Base-by-base conservation (phyloP, 2,329 filamentous ascomycete species). In the Cladosporium sp. region DNA sequence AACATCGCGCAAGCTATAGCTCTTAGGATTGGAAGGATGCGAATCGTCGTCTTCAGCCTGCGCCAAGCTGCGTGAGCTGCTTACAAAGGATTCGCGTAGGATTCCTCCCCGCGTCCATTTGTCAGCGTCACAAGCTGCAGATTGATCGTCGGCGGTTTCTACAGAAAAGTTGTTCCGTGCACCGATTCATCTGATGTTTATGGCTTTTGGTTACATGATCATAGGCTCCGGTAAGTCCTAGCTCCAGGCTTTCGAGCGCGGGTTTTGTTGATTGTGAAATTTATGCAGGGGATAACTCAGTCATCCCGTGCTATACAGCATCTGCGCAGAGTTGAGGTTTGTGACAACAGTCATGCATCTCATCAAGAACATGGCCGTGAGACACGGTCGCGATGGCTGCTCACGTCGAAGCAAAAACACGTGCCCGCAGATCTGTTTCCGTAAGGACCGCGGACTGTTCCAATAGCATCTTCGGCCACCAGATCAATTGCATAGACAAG, bases 391-490 rank as follows among this genome's bases (percentile, higher is more conserved):
- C 5, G 8, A 31, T 5, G 23, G 16, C 5, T 21, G 10, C 55
- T 57, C 55, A 57, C 8, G 33, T 2, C 5, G 18, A 26, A 14
- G 56, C 56, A 12, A 59, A 59, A 8, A 59, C 31, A 5, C 56
- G 33, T 1, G 35, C 35, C 40, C 56, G 35, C 35, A 59, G 18
- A 29, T 59, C 56, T 40, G 56, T 26, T 35, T 59, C 56, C 5
- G 23, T 46, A 26, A 59, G 35, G 6, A 8, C 10, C 8, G 56
- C 33, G 14, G 56, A 26, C 7, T 59, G 37, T 31, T 59, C 56
- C 35, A 59, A 29, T 6, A 59, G 37, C 56, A 59, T 46, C 56
- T 28, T 46, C 33, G 56, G 56, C 56, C 56, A 59, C 23, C 35
- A 29, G 23, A 59, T 59, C 35, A 59, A 21, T 10, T 46, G 35